These are phyloP conservation scores for Talaromyces nanjingensis DNA, from an alignment of 495 filamentous ascomycete genomes.

Conservation along the genomic window DNA sequence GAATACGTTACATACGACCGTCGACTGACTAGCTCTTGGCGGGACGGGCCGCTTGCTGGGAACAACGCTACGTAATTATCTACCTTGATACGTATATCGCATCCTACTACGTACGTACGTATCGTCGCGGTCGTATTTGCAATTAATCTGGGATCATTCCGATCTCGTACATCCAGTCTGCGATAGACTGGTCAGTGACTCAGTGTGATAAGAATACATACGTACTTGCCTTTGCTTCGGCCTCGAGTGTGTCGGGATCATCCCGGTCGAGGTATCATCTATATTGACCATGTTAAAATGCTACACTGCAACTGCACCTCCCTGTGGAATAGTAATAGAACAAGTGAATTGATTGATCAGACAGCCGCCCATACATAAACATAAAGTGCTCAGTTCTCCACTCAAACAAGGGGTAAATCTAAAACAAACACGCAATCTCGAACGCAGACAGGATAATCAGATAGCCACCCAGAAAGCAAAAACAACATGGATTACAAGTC, in stretches of 20 bases:
- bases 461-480: constrained; percentile 27
- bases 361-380: constrained; percentile 36
- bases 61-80: neutral
- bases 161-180: neutral
- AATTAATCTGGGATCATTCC: neutral
- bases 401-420: constrained; percentile 24
- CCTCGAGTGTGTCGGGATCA: neutral
- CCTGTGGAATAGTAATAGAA: constrained; percentile 12
- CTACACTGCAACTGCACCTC: neutral
- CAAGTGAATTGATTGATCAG: constrained; percentile 32
- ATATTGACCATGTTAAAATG: neutral
- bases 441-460: constrained; percentile 17
- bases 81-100: too few relatives aligned
- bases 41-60: constrained; percentile 9
- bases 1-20: neutral
- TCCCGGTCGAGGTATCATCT: neutral
- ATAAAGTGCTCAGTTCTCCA: constrained; percentile 22
- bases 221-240: neutral
- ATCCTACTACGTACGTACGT: neutral
- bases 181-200: neutral
- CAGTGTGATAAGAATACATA: neutral
- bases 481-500: constrained; percentile 15
- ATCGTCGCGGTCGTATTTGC: neutral
- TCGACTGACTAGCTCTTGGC: neutral
- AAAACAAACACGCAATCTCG: constrained; percentile 20